Base-by-base conservation (phyloP, 179 eudicot genomes). In the Heliamphora pulchella region DNA sequence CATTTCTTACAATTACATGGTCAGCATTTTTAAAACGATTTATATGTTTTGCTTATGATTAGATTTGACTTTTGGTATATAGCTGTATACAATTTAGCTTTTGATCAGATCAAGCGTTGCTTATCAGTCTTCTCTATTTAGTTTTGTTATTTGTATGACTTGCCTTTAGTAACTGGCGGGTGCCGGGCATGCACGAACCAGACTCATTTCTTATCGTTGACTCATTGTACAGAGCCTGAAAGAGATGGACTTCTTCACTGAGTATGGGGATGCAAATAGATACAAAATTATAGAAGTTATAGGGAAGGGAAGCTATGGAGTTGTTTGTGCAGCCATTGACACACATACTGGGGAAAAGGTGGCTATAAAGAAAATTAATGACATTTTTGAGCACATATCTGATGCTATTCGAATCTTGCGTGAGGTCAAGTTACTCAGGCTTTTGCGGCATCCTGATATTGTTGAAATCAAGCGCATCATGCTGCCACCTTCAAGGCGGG, bases 251-350 rank as follows among this genome's bases (percentile, higher is more conserved):
- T 88, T 89, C 81, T 91, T 91, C 78, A 79, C 83, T 0, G 94
- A 87, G 71, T 86, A 89, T 82, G 94, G 89, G 48, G 92, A 88
- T 73, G 85, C 88, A 47, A 89, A 84, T 58, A 80, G 90, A 83
- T 91, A 91, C 85, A 86, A 89, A 87, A 88, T 88, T 73, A 71
- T 89, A 76, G 92, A 89, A 79, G 79, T 87, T 31, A 80, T 91
- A 55, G 92, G 94, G 47, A 88, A 86, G 82, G 94, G 94, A 79
- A 89, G 92, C 80, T 91, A 91, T 87, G 92, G 94, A 62, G 89
- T 87, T 81, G 92, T 91, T 80, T 90, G 90, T 71, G 84, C 94
- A 46, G 92, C 92, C 57, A 81, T 88, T 20, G 94, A 91, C 82
- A 89, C 92, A 18, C 88, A 84, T 41, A 89, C 91, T 2, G 88